Evolutionary conservation across 1,284 basidiomycete species (phyloP).

Genomic region (Cryptococcus depauperatus): DNA sequence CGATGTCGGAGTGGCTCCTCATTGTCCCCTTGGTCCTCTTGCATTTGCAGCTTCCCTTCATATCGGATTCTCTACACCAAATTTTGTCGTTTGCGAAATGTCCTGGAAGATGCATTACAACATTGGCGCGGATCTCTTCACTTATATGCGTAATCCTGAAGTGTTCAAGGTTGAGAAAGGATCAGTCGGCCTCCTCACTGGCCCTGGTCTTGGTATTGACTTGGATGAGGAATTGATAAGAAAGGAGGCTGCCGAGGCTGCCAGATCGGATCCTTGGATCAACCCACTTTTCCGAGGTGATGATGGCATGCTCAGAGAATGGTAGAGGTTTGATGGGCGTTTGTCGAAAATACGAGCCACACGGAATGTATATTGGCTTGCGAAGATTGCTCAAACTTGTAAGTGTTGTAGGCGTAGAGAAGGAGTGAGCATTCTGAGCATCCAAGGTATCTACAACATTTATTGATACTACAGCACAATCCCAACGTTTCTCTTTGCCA

Average conservation of each 20-base stretch:
- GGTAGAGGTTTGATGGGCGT: slow-evolving; percentile 40
- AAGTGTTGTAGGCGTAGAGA: no score
- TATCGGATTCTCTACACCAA: slow-evolving; percentile 44
- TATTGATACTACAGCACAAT: no score
- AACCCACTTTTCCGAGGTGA: slow-evolving; percentile 58
- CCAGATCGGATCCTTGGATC: slow-evolving; percentile 46
- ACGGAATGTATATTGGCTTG: no score
- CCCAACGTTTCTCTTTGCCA: no score
- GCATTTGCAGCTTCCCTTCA: slow-evolving; percentile 57
- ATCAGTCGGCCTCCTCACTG: slow-evolving; percentile 53
- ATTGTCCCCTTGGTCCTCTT: slow-evolving; percentile 53
- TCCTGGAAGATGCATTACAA: slow-evolving; percentile 62
- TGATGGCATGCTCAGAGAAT: slow-evolving; percentile 53
- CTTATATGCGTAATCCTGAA: slow-evolving; percentile 50
- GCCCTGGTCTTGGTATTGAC: slow-evolving; percentile 60
- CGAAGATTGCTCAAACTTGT: no score
- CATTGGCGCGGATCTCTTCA: slow-evolving; percentile 58
- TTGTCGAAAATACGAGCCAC: background rate
- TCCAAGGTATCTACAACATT: no score
- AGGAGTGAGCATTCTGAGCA: no score
- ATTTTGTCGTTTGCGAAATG: slow-evolving; percentile 47
- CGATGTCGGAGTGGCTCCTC: slow-evolving; percentile 47
- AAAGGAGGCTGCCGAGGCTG: slow-evolving; percentile 46
- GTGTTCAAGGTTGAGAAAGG: slow-evolving; percentile 60
- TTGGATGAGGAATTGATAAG: slow-evolving; percentile 61